These are phyloP conservation scores for Thermoascus crustaceus DNA, from an alignment of 2,329 filamentous ascomycete species.

Conservation along the genomic window DNA sequence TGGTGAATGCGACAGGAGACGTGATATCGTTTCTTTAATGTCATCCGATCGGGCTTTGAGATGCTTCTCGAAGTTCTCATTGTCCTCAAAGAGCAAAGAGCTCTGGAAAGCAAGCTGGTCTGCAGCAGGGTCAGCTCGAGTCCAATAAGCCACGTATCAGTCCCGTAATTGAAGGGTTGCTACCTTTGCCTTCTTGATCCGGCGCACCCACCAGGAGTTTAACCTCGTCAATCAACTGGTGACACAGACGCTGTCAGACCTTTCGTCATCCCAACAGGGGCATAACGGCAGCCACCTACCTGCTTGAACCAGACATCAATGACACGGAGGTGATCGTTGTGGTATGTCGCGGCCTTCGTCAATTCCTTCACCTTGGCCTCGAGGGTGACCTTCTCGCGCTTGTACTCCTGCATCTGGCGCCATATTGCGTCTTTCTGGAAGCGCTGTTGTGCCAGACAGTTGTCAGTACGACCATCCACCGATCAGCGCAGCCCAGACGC, in stretches of 20 bases:
- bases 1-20: constrained; percentile 49
- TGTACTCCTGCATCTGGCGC: constrained; percentile 97
- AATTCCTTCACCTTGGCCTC: constrained; percentile 76
- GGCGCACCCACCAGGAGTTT: constrained; percentile 32
- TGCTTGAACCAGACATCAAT: constrained; percentile 93
- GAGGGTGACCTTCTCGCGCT: constrained; percentile 74
- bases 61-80: constrained; percentile 65
- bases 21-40: constrained; percentile 66
- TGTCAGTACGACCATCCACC: too few species aligned
- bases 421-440: constrained; percentile 95
- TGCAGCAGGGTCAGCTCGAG: constrained; percentile 4
- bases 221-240: constrained; percentile 40
- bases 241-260: constrained; percentile 2
- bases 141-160: constrained; percentile 5
- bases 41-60: constrained; percentile 65
- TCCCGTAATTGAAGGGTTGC: constrained; percentile 5
- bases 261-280: not conserved
- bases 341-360: constrained; percentile 66
- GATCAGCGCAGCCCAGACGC: constrained; percentile 2
- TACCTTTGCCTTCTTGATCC: constrained; percentile 23
- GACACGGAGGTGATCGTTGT: constrained; percentile 86
- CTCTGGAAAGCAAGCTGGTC: constrained; percentile 39
- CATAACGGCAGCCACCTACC: constrained; percentile 45
- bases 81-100: constrained; percentile 48
- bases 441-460: constrained; percentile 48